These are phyloP conservation scores for Amanita brunnescens DNA, from an alignment of 768 basidiomycete species.

Conservation along the genomic window DNA sequence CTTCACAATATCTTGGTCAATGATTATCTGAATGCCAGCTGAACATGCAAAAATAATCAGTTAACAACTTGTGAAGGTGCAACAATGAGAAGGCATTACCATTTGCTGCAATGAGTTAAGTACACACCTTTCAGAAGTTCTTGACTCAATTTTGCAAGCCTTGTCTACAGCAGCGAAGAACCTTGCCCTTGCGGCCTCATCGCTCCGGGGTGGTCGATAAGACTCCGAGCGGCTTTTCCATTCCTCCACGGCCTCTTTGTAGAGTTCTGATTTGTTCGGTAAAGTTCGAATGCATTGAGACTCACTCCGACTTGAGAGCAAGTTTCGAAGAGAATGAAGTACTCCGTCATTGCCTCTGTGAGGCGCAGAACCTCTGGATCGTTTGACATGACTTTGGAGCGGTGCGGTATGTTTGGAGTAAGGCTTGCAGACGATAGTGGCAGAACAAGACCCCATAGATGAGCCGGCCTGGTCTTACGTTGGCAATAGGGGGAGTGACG, in stretches of 20 bases:
- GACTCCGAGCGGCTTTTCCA: background rate
- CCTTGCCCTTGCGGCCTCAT: background rate
- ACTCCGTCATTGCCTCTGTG: background rate
- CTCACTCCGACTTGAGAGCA: no score
- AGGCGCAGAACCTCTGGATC: background rate
- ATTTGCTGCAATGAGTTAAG: background rate
- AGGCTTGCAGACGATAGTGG: background rate
- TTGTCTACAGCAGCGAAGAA: background rate
- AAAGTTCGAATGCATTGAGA: background rate
- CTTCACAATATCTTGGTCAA: background rate
- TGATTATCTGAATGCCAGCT: background rate
- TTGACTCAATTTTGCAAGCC: background rate
- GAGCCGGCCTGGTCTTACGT: no score
- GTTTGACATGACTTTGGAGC: background rate
- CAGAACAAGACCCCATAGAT: background rate
- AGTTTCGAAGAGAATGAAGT: background rate
- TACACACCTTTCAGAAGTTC: background rate
- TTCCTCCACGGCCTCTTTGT: background rate
- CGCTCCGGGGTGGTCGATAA: background rate
- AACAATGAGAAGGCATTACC: background rate
- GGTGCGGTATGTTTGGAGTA: no score
- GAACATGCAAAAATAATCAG: background rate
- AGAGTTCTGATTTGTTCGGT: background rate
- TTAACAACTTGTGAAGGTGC: background rate
- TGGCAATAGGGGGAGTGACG: no score